Base-by-base conservation (phyloP, 75 land plant genomes). In the Larix kaempferi region DNA sequence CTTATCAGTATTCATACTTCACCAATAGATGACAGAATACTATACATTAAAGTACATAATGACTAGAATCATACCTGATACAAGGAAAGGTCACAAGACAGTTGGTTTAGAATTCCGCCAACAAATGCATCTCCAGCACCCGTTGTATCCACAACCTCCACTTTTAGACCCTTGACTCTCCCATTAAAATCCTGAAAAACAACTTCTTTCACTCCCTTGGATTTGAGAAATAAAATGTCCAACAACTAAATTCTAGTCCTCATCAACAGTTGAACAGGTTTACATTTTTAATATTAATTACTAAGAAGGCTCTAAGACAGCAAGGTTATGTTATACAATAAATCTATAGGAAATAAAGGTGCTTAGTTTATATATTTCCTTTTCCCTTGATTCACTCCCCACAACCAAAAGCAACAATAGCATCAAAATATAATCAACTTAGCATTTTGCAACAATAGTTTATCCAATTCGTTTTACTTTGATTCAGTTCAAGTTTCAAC, bases 71-170 rank as follows among this genome's bases (percentile, higher is more conserved):
- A 74, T 87, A 89, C 94, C 92, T 88, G 78, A 54, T 84, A 78
- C 76, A 89, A 75, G 11, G 87, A 83, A 33, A 80, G 21, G 71
- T 95, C 90, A 17, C 77, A 52, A 21, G 59, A 81, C 21, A 79
- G 81, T 44, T 79, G 80, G 56, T 37, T 77, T 79, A 94, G 67
- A n/a, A 88, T 77, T 63, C 99, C 99, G 23, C 92, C 99, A 60
- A 94, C 92, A 83, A 96, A 96, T 59, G 99, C 99, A 86, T 96
- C 99, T 11, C 99, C 99, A 54, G 99, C 99, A 77, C 99, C 99
- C 54, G 99, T 96, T 22, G 99, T 86, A 81, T 96, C 99, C 7
- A 96, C 84, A 14, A 87, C 77, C 25, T 91, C 82, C 56, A 96
- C 99, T 78, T 87, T 89, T 25, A 92, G 41, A 75, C 93, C 94